Conservation (phyloP, 2,329 filamentous ascomycete species). For the Ascocoryne sarcoides region DNA sequence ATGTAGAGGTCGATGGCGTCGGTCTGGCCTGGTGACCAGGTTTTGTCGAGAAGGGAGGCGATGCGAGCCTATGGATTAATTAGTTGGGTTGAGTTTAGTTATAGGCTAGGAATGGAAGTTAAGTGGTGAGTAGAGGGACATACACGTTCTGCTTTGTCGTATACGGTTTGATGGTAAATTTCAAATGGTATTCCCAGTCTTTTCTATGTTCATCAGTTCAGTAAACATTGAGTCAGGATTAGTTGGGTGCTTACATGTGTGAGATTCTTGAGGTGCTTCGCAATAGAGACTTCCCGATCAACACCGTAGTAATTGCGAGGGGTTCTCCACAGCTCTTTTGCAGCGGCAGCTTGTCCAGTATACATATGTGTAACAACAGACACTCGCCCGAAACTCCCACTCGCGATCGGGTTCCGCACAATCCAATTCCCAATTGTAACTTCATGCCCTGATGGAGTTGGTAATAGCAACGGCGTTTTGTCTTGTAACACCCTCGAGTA, state of each 20-base stretch:
- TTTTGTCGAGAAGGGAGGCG: slow-evolving; percentile 12
- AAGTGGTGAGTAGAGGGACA: neutral
- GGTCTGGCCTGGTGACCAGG: slow-evolving; percentile 11
- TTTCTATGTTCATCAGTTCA: slow-evolving; percentile 7
- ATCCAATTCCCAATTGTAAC: slow-evolving; percentile 15
- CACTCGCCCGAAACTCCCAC: slow-evolving; percentile 14
- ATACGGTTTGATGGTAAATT: slow-evolving; percentile 9
- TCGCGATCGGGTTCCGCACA: slow-evolving; percentile 14
- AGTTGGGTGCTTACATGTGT: slow-evolving; percentile 11
- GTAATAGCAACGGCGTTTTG: slow-evolving; percentile 12
- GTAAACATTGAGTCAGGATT: neutral
- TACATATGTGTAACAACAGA: slow-evolving; percentile 12
- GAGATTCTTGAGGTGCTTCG: slow-evolving; percentile 8
- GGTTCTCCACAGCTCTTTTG: slow-evolving; percentile 18
- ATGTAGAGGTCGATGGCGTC: slow-evolving; percentile 16
- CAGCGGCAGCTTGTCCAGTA: slow-evolving; percentile 14
- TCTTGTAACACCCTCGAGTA: slow-evolving; percentile 10
- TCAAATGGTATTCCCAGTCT: slow-evolving; percentile 13
- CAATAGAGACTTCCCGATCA: slow-evolving; percentile 15
- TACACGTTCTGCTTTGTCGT: slow-evolving; percentile 12
- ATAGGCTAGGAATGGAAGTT: neutral
- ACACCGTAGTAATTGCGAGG: slow-evolving; percentile 9
- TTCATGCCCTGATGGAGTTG: slow-evolving; percentile 13
- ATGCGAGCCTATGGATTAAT: slow-evolving; percentile 6
- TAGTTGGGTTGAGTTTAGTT: neutral